phyloP scores from a whole-genome alignment of 352 stramenopile species.

The Globisporangium middletonii region DNA sequence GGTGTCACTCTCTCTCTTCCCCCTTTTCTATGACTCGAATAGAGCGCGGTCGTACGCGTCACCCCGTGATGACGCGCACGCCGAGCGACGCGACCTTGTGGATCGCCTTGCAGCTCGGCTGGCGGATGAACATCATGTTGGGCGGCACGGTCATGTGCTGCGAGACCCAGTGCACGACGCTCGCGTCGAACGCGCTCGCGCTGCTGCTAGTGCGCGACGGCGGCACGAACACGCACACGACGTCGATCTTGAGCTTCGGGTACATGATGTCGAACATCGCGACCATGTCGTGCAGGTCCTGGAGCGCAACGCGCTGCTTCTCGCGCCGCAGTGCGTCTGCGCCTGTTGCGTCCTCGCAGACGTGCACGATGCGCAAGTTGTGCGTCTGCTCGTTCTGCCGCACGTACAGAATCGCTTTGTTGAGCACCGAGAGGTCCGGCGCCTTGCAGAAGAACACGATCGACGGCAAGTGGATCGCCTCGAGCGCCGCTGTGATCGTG shows the following conservation, averaged over 20 bases:
- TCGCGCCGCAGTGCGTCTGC: slow-evolving; percentile 1
- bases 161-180: slow-evolving; percentile 78
- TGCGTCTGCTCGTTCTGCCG: slow-evolving; percentile 78
- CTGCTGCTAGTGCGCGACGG: slow-evolving; percentile 3
- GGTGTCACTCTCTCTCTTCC: too few species aligned
- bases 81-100: slow-evolving; percentile 72
- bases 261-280: slow-evolving; percentile 88
- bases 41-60: too few species aligned
- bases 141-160: slow-evolving; percentile 58
- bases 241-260: slow-evolving; percentile 85
- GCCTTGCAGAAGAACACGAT: slow-evolving; percentile 89
- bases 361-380: slow-evolving; percentile 76
- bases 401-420: slow-evolving; percentile 89
- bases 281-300: slow-evolving; percentile 34
- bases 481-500: slow-evolving; percentile 38
- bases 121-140: slow-evolving; percentile 91
- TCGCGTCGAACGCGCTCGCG: slow-evolving; percentile 51
- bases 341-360: slow-evolving; percentile 5
- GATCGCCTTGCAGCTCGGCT: slow-evolving; percentile 66
- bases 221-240: slow-evolving; percentile 64
- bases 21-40: too few species aligned
- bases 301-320: slow-evolving; percentile 8
- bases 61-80: slow-evolving; percentile 75
- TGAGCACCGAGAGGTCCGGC: slow-evolving; percentile 76
- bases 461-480: slow-evolving; percentile 40